Percentiles rank a stretch among this genome's conserved stretches.
These are phyloP conservation scores for Gymnopus androsaceus DNA, from an alignment of 1,284 basidiomycete genomes.

Conservation along the genomic window DNA sequence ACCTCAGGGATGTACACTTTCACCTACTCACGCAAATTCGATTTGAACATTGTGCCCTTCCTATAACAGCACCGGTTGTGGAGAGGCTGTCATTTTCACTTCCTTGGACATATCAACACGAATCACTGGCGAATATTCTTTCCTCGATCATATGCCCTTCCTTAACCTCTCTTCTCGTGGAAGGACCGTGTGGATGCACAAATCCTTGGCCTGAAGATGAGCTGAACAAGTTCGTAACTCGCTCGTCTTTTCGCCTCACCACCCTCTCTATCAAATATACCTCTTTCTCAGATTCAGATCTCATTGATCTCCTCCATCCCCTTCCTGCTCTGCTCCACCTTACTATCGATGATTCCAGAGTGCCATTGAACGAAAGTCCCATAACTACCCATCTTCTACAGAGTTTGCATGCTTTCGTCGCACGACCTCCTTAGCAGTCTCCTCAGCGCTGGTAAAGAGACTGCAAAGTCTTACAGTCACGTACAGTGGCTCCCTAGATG, in stretches of 20 bases:
- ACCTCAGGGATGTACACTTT: no score
- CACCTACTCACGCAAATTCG: no score
- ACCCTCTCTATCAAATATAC: background rate
- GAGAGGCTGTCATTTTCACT: no score
- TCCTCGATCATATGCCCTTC: background rate
- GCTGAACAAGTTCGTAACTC: background rate
- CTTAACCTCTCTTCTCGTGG: background rate
- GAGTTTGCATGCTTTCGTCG: background rate
- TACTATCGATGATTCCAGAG: background rate
- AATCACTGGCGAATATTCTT: background rate
- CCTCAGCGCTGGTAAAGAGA: background rate
- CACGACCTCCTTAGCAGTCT: background rate
- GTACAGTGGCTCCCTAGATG: background rate
- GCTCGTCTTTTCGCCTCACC: background rate
- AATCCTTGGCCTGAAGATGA: background rate
- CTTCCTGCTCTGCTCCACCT: background rate
- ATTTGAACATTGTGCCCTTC: no score
- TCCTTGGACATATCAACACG: no score
- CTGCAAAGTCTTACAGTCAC: background rate
- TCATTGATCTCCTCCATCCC: background rate
- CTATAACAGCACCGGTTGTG: no score
- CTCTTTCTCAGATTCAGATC: background rate
- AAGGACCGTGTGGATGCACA: background rate
- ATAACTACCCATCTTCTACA: background rate
- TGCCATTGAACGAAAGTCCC: background rate